Evolutionary conservation across 2,329 filamentous ascomycete species (phyloP).

Genomic region (Pseudocercospora cruenta): DNA sequence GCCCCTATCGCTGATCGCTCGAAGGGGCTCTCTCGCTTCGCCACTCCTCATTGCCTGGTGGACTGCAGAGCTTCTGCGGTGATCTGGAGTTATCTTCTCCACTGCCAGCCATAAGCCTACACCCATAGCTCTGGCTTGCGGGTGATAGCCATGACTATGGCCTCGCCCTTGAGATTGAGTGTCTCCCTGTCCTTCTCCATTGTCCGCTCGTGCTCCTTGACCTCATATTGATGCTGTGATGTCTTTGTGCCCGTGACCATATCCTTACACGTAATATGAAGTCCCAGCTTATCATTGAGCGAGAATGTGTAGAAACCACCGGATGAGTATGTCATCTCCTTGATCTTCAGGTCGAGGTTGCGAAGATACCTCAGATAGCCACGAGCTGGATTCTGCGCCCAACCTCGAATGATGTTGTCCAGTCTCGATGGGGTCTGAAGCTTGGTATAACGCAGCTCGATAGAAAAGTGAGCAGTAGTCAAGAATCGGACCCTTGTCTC

Average conservation of each 20-base stretch:
- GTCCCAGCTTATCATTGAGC: background rate
- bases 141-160: background rate
- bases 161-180: background rate
- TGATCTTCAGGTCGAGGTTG: background rate
- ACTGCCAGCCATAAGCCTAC: no score
- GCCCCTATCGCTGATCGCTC: no score
- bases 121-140: background rate
- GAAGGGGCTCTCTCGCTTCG: no score
- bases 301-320: background rate
- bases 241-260: background rate
- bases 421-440: background rate
- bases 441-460: background rate
- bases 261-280: background rate
- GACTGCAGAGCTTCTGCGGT: no score
- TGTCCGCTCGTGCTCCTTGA: background rate
- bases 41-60: no score
- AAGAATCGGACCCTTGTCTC: background rate
- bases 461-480: background rate
- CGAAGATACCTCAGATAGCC: background rate
- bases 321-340: background rate
- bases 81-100: no score
- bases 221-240: background rate
- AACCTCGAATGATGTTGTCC: background rate
- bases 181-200: background rate
- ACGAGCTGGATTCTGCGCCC: background rate